phyloP scores from a whole-genome alignment of 352 stramenopile species.

The Phytophthora macrochlamydospora region DNA sequence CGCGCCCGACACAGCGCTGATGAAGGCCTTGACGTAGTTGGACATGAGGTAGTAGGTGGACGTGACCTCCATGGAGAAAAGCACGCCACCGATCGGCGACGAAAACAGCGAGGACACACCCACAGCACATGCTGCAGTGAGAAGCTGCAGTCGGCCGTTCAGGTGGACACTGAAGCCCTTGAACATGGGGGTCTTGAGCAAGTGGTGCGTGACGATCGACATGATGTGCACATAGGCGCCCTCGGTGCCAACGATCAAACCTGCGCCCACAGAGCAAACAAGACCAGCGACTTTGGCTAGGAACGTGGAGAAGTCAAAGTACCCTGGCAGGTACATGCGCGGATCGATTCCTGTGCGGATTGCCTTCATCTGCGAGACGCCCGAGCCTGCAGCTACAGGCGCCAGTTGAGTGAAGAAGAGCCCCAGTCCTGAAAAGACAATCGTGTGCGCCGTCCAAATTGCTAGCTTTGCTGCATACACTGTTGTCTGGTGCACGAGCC shows the following conservation, averaged over 20 bases:
- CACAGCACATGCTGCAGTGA: constrained; percentile 89
- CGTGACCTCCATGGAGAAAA: constrained; percentile 94
- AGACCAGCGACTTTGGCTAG: constrained; percentile 90
- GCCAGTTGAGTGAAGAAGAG: constrained; percentile 64
- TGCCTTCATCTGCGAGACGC: constrained; percentile 85
- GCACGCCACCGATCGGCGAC: constrained; percentile 90
- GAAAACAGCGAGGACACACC: constrained; percentile 93
- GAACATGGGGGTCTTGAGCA: constrained; percentile 81
- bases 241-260: constrained; percentile 97
- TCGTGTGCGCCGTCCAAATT: constrained; percentile 65
- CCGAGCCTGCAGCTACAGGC: constrained; percentile 71
- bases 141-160: constrained; percentile 81
- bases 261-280: constrained; percentile 91
- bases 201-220: constrained; percentile 87
- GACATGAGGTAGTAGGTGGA: constrained; percentile 83
- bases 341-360: constrained; percentile 79
- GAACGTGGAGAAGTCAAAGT: constrained; percentile 70
- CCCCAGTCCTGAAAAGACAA: constrained; percentile 62
- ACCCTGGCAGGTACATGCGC: constrained; percentile 73
- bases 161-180: constrained; percentile 59
- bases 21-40: constrained; percentile 88
- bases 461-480: constrained; percentile 40
- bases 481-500: constrained; percentile 41
- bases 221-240: constrained; percentile 97
- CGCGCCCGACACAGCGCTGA: constrained; percentile 70